Evolutionary conservation across 805 yeast species (phyloP), one percentile per base, ranked within the genome.

Genomic region (Lipomyces chichibuensis): DNA sequence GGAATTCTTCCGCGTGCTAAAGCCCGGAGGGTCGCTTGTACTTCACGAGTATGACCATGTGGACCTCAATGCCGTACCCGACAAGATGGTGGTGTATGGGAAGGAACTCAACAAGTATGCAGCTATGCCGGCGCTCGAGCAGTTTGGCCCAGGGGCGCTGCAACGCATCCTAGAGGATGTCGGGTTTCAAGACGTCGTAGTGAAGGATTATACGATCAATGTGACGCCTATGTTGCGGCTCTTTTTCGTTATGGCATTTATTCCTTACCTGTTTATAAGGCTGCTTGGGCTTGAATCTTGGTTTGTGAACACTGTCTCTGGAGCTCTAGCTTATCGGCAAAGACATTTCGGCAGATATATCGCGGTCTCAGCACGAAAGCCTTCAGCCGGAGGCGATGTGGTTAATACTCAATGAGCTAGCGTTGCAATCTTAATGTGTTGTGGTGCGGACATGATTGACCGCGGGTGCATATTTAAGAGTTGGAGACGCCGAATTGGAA

Each of bases 211-310:
- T 2, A 49, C 53, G 4, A 17, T 7, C 0, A 49, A 49, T 17
- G 53, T 49, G 27, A 49, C 53, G 6, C 53, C 53, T 17, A 49
- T 49, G 53, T 49, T 49, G 53, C 53, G 53, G 27, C 53, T 49
- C 25, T 49, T 49, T 49, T 49, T 13, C 14, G 53, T 49, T 14
- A 9, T 49, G 1, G 53, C 53, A 49, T 49, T n/a, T 17, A 13
- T 49, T 7, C 53, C 53, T 7, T 49, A 49, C n/a, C n/a, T 49
- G 53, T 17, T 49, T 13, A 49, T 49, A 17, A 14, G 8, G 25
- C 53, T 49, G 5, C n/a, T 49, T 25, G 53, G 25, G n/a, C 53
- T 49, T 49, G 25, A 49, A 49, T 2, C 53, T 2, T 17, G 53
- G 53, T 49, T 49, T 49, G 53, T 49, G 53, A 49, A 49, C 53